These are phyloP conservation scores for Barbarea vulgaris DNA, from an alignment of 345 rosid species.

Conservation along the genomic window DNA sequence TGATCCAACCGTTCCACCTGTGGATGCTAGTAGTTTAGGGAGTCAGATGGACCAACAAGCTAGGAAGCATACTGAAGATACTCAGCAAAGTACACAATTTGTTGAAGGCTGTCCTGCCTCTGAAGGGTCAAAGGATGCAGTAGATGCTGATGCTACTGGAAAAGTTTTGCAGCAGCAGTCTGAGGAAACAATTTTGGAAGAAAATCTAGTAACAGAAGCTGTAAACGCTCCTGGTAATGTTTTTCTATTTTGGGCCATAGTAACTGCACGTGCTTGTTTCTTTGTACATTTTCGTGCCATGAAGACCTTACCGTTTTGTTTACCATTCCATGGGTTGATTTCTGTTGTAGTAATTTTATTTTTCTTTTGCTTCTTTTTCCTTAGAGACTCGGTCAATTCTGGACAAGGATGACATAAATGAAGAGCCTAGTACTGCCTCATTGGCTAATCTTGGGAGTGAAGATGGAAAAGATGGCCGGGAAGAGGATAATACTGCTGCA, in stretches of 20 bases:
- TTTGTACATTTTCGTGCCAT: not conserved
- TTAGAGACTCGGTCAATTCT: slow-evolving; percentile 21
- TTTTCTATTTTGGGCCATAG: slow-evolving; percentile 7
- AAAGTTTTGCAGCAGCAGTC: slow-evolving; percentile 29
- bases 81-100: slow-evolving; percentile 36
- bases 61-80: slow-evolving; percentile 30
- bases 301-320: not conserved
- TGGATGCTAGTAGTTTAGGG: slow-evolving; percentile 42
- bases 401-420: slow-evolving; percentile 14
- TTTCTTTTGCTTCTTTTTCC: slow-evolving; percentile 3
- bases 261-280: slow-evolving; percentile 22
- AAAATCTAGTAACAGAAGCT: slow-evolving; percentile 39
- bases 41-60: slow-evolving; percentile 35
- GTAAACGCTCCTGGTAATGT: slow-evolving; percentile 50
- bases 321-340: slow-evolving; percentile 15
- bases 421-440: slow-evolving; percentile 21
- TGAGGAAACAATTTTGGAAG: slow-evolving; percentile 38
- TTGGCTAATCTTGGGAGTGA: slow-evolving; percentile 33
- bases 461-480: slow-evolving; percentile 21
- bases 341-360: not conserved
- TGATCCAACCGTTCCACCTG: slow-evolving; percentile 35
- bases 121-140: slow-evolving; percentile 40
- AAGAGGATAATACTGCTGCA: slow-evolving; percentile 25
- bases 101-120: slow-evolving; percentile 31
- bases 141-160: slow-evolving; percentile 40